Evolutionary conservation across 2,329 filamentous ascomycete genomes (phyloP), one percentile per base, ranked within the genome.

Genomic region (Fusarium zealandicum): DNA sequence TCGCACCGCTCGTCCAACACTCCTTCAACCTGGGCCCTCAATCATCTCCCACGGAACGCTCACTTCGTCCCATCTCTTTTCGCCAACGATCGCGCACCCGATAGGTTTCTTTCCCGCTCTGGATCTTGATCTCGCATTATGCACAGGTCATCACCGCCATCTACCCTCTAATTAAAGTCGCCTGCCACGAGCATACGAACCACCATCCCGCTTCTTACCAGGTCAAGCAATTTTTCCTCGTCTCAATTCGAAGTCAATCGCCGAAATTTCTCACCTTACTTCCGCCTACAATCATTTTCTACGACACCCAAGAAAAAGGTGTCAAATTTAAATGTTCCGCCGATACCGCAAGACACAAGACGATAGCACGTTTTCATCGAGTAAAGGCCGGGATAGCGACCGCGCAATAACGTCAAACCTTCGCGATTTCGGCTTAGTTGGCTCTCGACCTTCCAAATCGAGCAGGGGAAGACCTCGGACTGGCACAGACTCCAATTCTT

Each of bases 301-400:
- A 51, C 42, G 44, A 58, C 46, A 57, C 50, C 49, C 37, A 50
- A 40, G 38, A 54, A 57, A 53, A 51, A 36, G 56, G 57, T 57
- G 64, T 66, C 51, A 33, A 52, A 54, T 59, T 61, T 73, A 73
- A 70, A 76, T 76, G 74, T 76, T 76, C 62, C 70, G 66, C 64
- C 72, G 72, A 64, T 68, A 63, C 49, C 68, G 69, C 49, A 70
- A 70, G 63, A 71, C 64, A 41, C 64, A 70, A 51, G 61, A 66
- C 51, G 61, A 67, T 58, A 63, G 64, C 51, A 49, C 55, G 42
- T 42, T 55, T 54, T 58, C 40, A 43, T 57, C 57, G 16, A 59
- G 45, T 49, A 63, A 63, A 20, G 51, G 46, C 37, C 50, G 48
- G 40, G 54, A 61, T 51, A 62, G 66, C 31, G 61, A 62, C 25